phyloP scores from a whole-genome alignment of 139 green algal species.

The Chlamydomonas applanata region DNA sequence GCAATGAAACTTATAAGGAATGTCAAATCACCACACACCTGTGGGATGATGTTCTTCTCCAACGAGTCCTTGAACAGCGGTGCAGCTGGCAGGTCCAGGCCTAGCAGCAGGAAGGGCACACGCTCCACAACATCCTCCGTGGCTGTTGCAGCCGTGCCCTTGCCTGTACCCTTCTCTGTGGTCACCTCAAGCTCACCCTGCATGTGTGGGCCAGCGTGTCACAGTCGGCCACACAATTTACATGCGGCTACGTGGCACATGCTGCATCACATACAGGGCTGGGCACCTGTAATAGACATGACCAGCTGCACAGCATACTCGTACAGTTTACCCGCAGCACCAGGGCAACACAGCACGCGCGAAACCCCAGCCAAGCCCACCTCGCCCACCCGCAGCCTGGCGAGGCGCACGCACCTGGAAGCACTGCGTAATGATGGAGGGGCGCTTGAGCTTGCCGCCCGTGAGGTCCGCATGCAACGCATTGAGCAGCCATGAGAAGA shows the following conservation, averaged over 20 bases:
- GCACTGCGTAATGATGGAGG: conserved; percentile 84
- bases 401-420: conserved; percentile 69
- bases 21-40: too few relatives aligned
- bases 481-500: conserved; percentile 94
- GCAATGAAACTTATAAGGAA: too few relatives aligned
- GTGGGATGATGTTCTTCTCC: conserved; percentile 98
- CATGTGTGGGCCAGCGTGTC: too few relatives aligned
- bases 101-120: conserved; percentile 90
- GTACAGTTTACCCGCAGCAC: too few relatives aligned
- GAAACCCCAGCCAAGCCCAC: too few relatives aligned
- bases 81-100: conserved; percentile 88
- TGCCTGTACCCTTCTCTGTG: conserved; percentile 75
- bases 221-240: neutral
- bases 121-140: conserved; percentile 56
- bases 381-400: too few relatives aligned
- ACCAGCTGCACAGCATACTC: neutral
- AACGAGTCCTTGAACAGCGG: conserved; percentile 97
- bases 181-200: conserved; percentile 89
- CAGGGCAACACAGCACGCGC: neutral
- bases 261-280: neutral
- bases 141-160: conserved; percentile 47
- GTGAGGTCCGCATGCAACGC: conserved; percentile 86
- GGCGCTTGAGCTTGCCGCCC: conserved; percentile 73
- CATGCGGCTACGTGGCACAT: neutral
- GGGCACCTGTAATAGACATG: neutral